Evolutionary conservation across 768 basidiomycete species (phyloP), one percentile per base, ranked within the genome.

Genomic region (Termitomyces sp.): DNA sequence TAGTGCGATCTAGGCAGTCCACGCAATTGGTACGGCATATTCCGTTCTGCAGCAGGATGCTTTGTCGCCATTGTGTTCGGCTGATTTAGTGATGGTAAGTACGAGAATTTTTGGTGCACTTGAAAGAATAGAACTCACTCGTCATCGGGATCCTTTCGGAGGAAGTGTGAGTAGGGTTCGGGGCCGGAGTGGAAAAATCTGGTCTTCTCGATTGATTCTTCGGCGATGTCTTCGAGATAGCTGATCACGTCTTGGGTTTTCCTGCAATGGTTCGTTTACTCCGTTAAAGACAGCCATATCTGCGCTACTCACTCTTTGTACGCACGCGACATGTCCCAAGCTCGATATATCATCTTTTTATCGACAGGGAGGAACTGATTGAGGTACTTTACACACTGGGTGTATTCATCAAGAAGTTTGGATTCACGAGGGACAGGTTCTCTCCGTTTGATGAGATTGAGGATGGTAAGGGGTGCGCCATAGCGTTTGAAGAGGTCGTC

Each of bases 241-340:
- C 92, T 90, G 61, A 97, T 97, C 10, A 98, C 94, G 63, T 98
- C 96, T 66, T 94, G 91, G 7, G 89, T 93, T 66, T 94, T 95
- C 73, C 94, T 96, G 57, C 50, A 4, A 18, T 22, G 9, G 27
- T 23, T 35, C 13, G 7, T 44, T 56, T 16, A 0, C 13, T 2
- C 7, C 31, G 5, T 10, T 31, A 41, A 33, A 61, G 48, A 43
- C 5, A 27, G 27, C 22, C 11, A n/a, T 5, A 6, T 32, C 11
- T 31, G 18, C 23, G 11, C 23, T 7, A 66, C 65, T n/a, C 62
- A 92, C 94, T 93, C 91, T 68, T 97, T 97, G 60, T 94, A 92
- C 2, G 95, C 94, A 38, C 89, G 80, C 4, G 89, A 87, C 91
- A 98, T 97, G 68, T 99, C 97, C 91, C 94, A 99, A 13, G 94